Evolutionary conservation across 192 early-diverging fungal genomes (phyloP), one percentile per base, ranked within the genome.

Genomic region (Cladochytrium replicatum): DNA sequence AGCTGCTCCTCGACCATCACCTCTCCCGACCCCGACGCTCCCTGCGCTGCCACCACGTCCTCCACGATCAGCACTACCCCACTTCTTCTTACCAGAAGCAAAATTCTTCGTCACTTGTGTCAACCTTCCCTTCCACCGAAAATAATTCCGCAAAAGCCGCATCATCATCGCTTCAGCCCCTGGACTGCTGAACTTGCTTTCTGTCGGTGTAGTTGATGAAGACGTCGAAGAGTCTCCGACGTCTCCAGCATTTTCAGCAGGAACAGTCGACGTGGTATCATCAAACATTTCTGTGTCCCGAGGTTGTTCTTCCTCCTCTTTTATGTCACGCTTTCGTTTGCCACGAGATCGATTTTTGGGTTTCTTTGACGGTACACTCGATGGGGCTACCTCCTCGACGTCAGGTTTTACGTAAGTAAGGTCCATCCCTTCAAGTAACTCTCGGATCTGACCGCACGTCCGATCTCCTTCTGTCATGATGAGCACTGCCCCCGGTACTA

Each of bases 391-490:
- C 13, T 37, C 57, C 9, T 41, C 46, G 21, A 45, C 13, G 27
- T 66, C 60, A 2, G 55, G 49, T 29, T 68, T 69, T 6, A 68
- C 41, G 21, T 44, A 22, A 11, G 50, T 63, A 8, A 65, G 37
- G 34, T 68, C 60, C 17, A 43, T 48, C 15, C 41, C 41, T 5
- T 27, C 19, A 6, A 74, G 44, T 8, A 78, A 56, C 42, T 81
- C 66, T n/a, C 62, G 60, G 29, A 89, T 49, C 52, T 91, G 84
- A 0, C 60, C 58, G 47, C 78, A 82, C 5, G 75, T 69, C 17
- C 82, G 56, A 30, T 77, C 66, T 29, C 80, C 79, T 17, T 88
- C 68, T 0, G 71, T 74, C 83, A 89, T 85, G 29, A 89, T 72
- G 32, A 89, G 49, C 1, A 88, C 64, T 4, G 74, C 66, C 11